Evolutionary conservation across 805 yeast genomes (phyloP).

Genomic region (Barnettozyma sp.): DNA sequence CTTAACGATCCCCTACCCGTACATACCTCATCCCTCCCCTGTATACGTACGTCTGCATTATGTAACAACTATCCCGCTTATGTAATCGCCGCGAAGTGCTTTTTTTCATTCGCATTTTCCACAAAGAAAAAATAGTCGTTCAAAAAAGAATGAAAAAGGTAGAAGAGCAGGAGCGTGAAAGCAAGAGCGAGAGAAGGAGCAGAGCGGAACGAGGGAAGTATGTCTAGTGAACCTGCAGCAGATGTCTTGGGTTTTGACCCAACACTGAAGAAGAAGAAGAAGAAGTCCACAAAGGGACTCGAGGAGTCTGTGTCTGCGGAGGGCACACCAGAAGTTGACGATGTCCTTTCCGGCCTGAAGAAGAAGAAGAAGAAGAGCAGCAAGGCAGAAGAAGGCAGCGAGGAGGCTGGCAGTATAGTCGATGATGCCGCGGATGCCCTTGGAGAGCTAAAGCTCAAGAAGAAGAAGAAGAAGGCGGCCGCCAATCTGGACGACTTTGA

Average conservation of each 20-base stretch:
- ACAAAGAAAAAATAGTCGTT: neutral
- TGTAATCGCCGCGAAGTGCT: conserved; percentile 1
- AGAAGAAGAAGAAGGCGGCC: conserved; percentile 64
- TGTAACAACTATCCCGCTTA: neutral
- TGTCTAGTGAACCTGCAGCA: conserved; percentile 23
- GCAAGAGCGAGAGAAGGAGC: no score
- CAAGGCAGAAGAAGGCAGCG: conserved; percentile 26
- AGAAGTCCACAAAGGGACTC: conserved; percentile 44
- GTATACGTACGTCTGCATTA: no score
- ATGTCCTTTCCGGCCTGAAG: conserved; percentile 72
- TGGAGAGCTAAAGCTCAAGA: conserved; percentile 68
- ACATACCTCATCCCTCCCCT: no score
- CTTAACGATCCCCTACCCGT: no score
- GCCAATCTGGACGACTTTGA: conserved; percentile 72
- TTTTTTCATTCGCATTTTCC: conserved; percentile 2
- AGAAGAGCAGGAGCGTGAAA: no score
- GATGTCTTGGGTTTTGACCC: conserved; percentile 68
- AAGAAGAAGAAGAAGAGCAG: conserved; percentile 77
- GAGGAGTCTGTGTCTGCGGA: conserved; percentile 33
- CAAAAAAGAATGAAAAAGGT: conserved; percentile 1
- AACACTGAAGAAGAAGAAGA: conserved; percentile 72
- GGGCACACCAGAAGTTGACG: conserved; percentile 42
- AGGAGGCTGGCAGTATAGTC: conserved; percentile 30
- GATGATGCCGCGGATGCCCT: conserved; percentile 53
- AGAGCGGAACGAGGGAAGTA: neutral